These are phyloP conservation scores for Lecanosticta acicola DNA, from an alignment of 2,329 filamentous ascomycete species.

Conservation along the genomic window DNA sequence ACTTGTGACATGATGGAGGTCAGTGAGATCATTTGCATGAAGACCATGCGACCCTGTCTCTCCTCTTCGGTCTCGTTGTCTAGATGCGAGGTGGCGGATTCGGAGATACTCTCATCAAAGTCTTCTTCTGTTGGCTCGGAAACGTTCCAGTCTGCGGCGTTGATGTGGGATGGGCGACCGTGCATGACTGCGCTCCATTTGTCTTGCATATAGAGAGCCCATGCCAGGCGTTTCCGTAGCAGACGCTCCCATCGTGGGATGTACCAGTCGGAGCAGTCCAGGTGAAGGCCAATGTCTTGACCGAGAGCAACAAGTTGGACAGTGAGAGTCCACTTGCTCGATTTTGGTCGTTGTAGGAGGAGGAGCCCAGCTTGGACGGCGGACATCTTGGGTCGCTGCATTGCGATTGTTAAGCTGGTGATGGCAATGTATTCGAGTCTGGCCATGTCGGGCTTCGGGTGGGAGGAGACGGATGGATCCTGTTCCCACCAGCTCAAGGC, in stretches of 20 bases:
- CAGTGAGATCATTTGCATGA: slow-evolving; percentile 69
- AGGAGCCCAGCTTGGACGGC: slow-evolving; percentile 73
- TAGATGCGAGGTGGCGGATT: slow-evolving; percentile 19
- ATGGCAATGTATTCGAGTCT: slow-evolving; percentile 69
- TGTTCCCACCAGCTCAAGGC: slow-evolving; percentile 85
- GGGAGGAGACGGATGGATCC: slow-evolving; percentile 58
- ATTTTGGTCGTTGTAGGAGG: slow-evolving; percentile 67
- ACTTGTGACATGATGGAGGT: slow-evolving; percentile 73
- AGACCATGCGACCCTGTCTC: slow-evolving; percentile 64
- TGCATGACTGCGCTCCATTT: slow-evolving; percentile 85
- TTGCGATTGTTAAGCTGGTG: slow-evolving; percentile 66
- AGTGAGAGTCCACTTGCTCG: slow-evolving; percentile 77
- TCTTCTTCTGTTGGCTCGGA: slow-evolving; percentile 58
- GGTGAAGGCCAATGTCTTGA: slow-evolving; percentile 81
- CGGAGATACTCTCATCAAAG: slow-evolving; percentile 62
- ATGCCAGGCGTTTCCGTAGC: slow-evolving; percentile 76
- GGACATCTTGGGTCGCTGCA: slow-evolving; percentile 75
- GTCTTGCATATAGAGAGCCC: slow-evolving; percentile 92
- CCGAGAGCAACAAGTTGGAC: slow-evolving; percentile 80
- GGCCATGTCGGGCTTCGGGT: slow-evolving; percentile 64
- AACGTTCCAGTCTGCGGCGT: slow-evolving; percentile 70
- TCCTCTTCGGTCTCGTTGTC: slow-evolving; percentile 52
- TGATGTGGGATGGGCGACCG: slow-evolving; percentile 74
- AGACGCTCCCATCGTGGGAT: slow-evolving; percentile 85
- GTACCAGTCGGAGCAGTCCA: slow-evolving; percentile 81